phyloP scores from a whole-genome alignment of 768 basidiomycete genomes.

The Calocera cornea region DNA sequence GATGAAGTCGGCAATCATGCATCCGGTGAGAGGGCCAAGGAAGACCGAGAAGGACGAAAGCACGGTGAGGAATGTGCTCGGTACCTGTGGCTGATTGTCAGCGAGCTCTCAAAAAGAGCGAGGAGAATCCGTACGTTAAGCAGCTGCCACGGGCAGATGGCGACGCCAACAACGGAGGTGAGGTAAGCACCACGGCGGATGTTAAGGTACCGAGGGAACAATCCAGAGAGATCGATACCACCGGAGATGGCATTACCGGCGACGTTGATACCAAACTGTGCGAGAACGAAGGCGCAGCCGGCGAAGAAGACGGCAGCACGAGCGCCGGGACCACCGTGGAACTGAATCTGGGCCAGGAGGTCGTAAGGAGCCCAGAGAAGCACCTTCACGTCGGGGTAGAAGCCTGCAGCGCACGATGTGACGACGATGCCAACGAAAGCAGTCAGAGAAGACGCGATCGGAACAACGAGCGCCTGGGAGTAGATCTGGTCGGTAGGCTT shows the following conservation, averaged over 20 bases:
- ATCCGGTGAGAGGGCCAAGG: constrained; percentile 4
- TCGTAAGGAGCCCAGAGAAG: constrained; percentile 19
- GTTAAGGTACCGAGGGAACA: constrained; percentile 5
- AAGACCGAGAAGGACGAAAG: constrained; percentile 8
- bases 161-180: constrained; percentile 6
- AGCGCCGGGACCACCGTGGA: constrained; percentile 16
- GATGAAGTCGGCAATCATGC: constrained; percentile 10
- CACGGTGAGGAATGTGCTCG: constrained; percentile 7
- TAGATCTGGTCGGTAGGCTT: constrained; percentile 16
- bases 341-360: constrained; percentile 14
- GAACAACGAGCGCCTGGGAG: constrained; percentile 12
- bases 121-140: background rate
- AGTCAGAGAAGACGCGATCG: constrained; percentile 13
- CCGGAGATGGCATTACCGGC: constrained; percentile 19
- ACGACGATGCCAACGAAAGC: constrained; percentile 20
- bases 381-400: constrained; percentile 17
- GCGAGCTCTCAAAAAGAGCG: background rate
- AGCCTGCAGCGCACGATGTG: constrained; percentile 19
- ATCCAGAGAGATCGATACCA: constrained; percentile 6
- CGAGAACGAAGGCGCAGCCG: constrained; percentile 17
- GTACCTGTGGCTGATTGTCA: background rate
- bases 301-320: constrained; percentile 23
- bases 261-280: constrained; percentile 20
- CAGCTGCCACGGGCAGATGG: constrained; percentile 7
- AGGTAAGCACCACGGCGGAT: constrained; percentile 5